Base-by-base conservation (phyloP, 805 yeast genomes). In the Candida loeiensis region DNA sequence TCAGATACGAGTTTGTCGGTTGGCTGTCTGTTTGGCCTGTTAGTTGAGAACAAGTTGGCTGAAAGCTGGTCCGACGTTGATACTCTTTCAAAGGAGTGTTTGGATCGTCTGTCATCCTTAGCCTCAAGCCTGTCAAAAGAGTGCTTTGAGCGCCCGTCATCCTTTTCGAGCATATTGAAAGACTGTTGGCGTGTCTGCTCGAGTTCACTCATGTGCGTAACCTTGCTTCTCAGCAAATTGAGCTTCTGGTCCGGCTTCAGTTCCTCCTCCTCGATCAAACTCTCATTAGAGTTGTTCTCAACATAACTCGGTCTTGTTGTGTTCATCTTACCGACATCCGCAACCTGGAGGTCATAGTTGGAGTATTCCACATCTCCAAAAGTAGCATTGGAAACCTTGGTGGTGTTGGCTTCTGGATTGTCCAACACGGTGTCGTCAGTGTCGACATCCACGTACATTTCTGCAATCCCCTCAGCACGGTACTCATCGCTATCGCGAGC, bases 401-500 rank as follows among this genome's bases (percentile, higher is more conserved):
- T 20, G 15, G 16, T 20, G 18, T 30, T 18, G 33, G 17, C n/a
- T 6, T 24, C 34, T 2, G 47, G 36, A 8, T 48, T 53, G 17
- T 50, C 59, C 27, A 52, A 44, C 39, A 52, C 45, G 4, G 56
- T 53, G 14, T 49, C 49, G 28, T 54, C 57, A 15, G 57, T 40
- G 45, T 48, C 49, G 20, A 37, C 44, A 17, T 36, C 41, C 20
- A 39, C 38, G 18, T 42, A 52, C 20, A 47, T 50, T 15, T 54
- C 49, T 9, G 47, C 50, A 12, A 38, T 43, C 13, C 39, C 53
- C 9, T 40, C 41, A 47, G 48, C 35, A 56, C 53, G 22, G 58
- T 57, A 40, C 49, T 52, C 41, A 48, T 52, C 46, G 54, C 50
- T 38, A 66, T 56, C 4, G 66, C 71, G 25, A 55, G 52, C 18